Evolutionary conservation across 805 yeast species (phyloP).

Genomic region (Saccharomycopsis fodiens): DNA sequence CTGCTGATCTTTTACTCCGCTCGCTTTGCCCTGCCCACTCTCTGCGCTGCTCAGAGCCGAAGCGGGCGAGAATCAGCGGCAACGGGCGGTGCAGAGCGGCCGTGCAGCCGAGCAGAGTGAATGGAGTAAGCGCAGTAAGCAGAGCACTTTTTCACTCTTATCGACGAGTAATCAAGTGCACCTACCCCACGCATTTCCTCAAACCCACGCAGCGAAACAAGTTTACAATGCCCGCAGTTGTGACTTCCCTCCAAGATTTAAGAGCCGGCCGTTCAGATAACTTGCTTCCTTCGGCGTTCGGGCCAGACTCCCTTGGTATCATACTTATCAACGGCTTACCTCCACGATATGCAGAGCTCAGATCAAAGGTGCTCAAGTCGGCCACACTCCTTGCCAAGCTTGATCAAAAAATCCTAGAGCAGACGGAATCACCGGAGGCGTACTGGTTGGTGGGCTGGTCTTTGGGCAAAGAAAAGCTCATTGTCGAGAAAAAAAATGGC

Average conservation of each 20-base stretch:
- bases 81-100: too few species aligned
- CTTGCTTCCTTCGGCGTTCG: conserved; percentile 40
- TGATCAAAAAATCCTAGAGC: conserved; percentile 28
- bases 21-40: too few species aligned
- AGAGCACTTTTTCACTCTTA: too few species aligned
- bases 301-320: conserved; percentile 48
- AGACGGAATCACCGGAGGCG: conserved; percentile 41
- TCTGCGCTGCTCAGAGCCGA: too few species aligned
- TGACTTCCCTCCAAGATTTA: conserved; percentile 29
- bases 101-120: too few species aligned
- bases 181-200: too few species aligned
- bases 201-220: neutral
- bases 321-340: conserved; percentile 41
- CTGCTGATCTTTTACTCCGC: too few species aligned
- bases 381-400: conserved; percentile 37
- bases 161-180: too few species aligned
- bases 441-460: conserved; percentile 57
- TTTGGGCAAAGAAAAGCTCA: conserved; percentile 44
- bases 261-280: conserved; percentile 27
- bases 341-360: conserved; percentile 29
- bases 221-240: conserved; percentile 24
- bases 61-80: too few species aligned
- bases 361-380: conserved; percentile 35
- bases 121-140: too few species aligned
- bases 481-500: conserved; percentile 31